These are phyloP conservation scores for Fusarium sp. DNA, from an alignment of 2,329 filamentous ascomycete species.

Conservation along the genomic window DNA sequence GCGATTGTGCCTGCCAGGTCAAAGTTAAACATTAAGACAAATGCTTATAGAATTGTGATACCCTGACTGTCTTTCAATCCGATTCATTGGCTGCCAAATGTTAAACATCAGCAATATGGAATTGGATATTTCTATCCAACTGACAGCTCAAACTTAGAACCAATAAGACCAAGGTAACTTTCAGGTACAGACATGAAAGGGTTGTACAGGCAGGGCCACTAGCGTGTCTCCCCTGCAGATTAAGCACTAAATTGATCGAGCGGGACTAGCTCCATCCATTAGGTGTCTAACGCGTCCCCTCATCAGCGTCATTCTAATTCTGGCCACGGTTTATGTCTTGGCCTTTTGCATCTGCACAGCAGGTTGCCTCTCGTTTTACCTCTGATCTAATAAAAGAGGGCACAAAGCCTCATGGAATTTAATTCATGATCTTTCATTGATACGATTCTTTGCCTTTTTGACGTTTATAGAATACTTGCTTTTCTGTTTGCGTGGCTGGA, in stretches of 20 bases:
- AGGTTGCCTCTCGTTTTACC: conserved; percentile 16
- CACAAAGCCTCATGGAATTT: background rate
- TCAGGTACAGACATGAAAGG: background rate
- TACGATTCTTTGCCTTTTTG: background rate
- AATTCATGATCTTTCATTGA: background rate
- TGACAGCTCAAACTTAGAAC: conserved; percentile 3
- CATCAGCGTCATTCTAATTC: conserved; percentile 32
- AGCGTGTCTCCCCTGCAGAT: conserved; percentile 25
- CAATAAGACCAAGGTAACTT: conserved; percentile 13
- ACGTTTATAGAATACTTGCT: conserved; percentile 22
- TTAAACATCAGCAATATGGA: background rate
- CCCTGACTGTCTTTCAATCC: background rate
- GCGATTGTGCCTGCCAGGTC: background rate
- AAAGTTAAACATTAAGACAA: background rate
- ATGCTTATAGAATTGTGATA: background rate
- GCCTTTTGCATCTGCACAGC: conserved; percentile 14
- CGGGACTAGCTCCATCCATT: background rate
- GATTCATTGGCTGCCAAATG: background rate
- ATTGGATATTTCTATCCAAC: background rate
- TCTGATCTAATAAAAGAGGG: conserved; percentile 6
- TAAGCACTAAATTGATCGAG: conserved; percentile 25
- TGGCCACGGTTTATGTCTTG: conserved; percentile 42
- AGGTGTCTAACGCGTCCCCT: conserved; percentile 27
- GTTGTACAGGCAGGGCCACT: conserved; percentile 24
- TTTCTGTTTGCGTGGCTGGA: conserved; percentile 3